Base-by-base conservation (phyloP, 2,329 filamentous ascomycete species). In the Colletotrichum lindemuthianum region DNA sequence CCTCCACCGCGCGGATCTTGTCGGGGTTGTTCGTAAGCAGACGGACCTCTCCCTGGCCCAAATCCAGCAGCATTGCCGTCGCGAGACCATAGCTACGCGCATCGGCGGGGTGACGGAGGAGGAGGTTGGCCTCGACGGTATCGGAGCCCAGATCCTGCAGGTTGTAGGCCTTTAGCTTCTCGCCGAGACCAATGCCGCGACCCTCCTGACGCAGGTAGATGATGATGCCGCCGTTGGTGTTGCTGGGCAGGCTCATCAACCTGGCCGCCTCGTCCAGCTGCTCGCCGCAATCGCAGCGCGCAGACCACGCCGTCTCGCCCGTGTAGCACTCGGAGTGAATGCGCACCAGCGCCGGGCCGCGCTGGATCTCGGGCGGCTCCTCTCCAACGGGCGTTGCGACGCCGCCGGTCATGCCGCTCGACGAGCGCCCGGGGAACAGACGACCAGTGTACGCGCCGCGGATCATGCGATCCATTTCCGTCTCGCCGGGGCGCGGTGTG, bases 301-400 rank as follows among this genome's bases (percentile, higher is more conserved):
- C 95, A 8, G 94, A 97, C 96, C 96, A 98, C 1, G 96, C 96
- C 1, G 96, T 99, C 82, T 99, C 96, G 64, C 96, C 96, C 0
- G 96, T 99, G 78, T 99, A 99, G 80, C 96, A 99, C 78, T 99
- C 96, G 3, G 92, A 97, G 77, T 99, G 96, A 74, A 99, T 99
- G 61, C 96, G 87, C 50, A 99, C 95, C 43, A 99, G 82, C 0
- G 96, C 92, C 1, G 90, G 78, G 4, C 73, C 73, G 5, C 68
- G 59, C 32, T 45, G 56, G 3, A 60, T 3, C 24, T 24, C 13
- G 6, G 58, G 63, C 9, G 68, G 36, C 5, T 68, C 69, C 43
- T 59, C 54, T 41, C 55, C 41, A 24, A 32, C 61, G 13, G 70
- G 67, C 2, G 69, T 69, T 9, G 70, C 75, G 24, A 69, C 75